Conservation (phyloP, 1,284 basidiomycete genomes). For the Apiotrichum montevideense region DNA sequence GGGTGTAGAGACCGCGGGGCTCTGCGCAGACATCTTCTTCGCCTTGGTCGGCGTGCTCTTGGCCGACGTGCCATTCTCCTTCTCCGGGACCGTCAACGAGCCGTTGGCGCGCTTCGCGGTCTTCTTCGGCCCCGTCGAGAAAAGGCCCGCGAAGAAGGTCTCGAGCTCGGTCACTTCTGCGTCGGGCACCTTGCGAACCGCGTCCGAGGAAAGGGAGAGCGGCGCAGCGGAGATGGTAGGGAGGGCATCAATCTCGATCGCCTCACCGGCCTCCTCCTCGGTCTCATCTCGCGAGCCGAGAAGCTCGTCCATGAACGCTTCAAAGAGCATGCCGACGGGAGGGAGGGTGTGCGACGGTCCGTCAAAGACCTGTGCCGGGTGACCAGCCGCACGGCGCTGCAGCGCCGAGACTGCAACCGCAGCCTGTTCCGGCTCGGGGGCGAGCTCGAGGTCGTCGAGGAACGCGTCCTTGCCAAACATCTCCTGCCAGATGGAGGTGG, state of each 20-base stretch:
- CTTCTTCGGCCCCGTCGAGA: conserved; percentile 5
- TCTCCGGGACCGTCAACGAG: too few species aligned
- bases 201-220: neutral
- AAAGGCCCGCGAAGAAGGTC: conserved; percentile 12
- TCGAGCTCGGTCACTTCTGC: conserved; percentile 15
- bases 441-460: conserved; percentile 26
- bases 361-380: conserved; percentile 55
- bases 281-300: conserved; percentile 41
- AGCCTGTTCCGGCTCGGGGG: neutral
- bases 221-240: neutral
- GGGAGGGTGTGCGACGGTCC: conserved; percentile 74
- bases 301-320: conserved; percentile 63
- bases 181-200: conserved; percentile 12
- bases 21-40: too few species aligned
- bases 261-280: conserved; percentile 2
- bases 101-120: neutral
- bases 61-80: neutral
- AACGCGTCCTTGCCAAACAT: conserved; percentile 48
- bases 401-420: conserved; percentile 22
- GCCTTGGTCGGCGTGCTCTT: too few species aligned
- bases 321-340: conserved; percentile 67
- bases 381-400: conserved; percentile 23
- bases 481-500: conserved; percentile 46
- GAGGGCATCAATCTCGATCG: conserved; percentile 2
- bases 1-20: neutral